Conservation (phyloP, 768 basidiomycete genomes). For the Leccinum uliginosum region DNA sequence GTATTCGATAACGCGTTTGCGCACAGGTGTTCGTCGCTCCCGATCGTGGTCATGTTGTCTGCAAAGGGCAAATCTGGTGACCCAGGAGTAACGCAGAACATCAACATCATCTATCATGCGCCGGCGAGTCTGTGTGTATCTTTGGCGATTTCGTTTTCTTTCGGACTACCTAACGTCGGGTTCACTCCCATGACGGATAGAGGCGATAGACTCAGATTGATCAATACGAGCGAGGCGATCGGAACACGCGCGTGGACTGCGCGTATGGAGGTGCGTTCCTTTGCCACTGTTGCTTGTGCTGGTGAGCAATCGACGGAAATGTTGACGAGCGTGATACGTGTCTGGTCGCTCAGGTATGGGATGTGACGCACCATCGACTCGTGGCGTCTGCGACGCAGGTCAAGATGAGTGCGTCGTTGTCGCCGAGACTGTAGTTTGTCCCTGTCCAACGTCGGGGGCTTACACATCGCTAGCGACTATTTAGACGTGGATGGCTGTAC, state of each 20-base stretch:
- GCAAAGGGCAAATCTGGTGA: constrained; percentile 25
- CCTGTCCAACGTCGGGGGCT: no score
- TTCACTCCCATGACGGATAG: constrained; percentile 21
- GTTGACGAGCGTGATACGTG: background rate
- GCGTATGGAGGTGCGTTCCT: constrained; percentile 35
- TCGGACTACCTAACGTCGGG: background rate
- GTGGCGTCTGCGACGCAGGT: constrained; percentile 45
- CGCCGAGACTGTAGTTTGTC: constrained; percentile 14
- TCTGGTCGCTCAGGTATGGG: constrained; percentile 35
- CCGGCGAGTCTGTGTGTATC: constrained; percentile 35
- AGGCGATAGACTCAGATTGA: constrained; percentile 40
- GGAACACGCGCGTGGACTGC: constrained; percentile 30
- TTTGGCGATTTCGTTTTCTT: background rate
- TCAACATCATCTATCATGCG: constrained; percentile 43
- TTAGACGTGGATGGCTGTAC: no score
- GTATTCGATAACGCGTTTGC: no score
- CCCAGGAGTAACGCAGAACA: constrained; percentile 41
- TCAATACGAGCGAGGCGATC: constrained; percentile 35
- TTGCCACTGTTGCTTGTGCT: no score
- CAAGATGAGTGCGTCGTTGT: constrained; percentile 28
- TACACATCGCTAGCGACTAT: no score
- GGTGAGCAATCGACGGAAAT: background rate
- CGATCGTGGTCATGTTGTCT: constrained; percentile 34
- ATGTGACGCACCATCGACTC: constrained; percentile 34
- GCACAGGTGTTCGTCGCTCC: constrained; percentile 38